phyloP scores from a whole-genome alignment of 2,329 filamentous ascomycete genomes.

The Neofusicoccum sp. region DNA sequence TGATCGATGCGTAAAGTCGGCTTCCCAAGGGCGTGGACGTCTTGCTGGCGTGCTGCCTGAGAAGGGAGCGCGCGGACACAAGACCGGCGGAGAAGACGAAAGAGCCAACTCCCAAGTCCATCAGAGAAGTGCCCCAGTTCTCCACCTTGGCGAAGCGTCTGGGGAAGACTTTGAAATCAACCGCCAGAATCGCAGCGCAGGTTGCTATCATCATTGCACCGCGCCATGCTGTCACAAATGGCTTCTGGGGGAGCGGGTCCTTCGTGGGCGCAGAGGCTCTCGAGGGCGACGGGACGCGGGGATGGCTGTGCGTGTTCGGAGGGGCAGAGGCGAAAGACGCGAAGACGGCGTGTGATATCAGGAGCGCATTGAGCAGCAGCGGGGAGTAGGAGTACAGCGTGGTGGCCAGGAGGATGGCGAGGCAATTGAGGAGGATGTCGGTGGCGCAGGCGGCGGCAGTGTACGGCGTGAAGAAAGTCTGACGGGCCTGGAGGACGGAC shows the following conservation, averaged over 20 bases:
- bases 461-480: constrained; percentile 79
- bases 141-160: constrained; percentile 96
- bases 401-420: constrained; percentile 77
- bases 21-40: constrained; percentile 54
- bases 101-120: constrained; percentile 96
- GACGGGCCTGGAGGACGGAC: constrained; percentile 83
- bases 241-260: constrained; percentile 73
- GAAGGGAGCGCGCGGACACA: constrained; percentile 79
- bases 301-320: constrained; percentile 24
- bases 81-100: constrained; percentile 95
- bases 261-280: constrained; percentile 28
- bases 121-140: constrained; percentile 98
- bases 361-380: constrained; percentile 71
- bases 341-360: constrained; percentile 71
- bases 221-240: constrained; percentile 90
- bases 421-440: constrained; percentile 88
- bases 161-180: constrained; percentile 92
- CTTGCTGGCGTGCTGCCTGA: constrained; percentile 67
- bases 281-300: constrained; percentile 29
- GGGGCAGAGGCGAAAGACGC: constrained; percentile 53
- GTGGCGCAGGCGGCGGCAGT: constrained; percentile 66
- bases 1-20: constrained; percentile 67
- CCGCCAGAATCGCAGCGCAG: constrained; percentile 89
- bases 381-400: constrained; percentile 81
- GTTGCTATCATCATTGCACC: constrained; percentile 91